phyloP scores from a whole-genome alignment of 2,329 filamentous ascomycete genomes.

The Fusarium pseudonygamai region DNA sequence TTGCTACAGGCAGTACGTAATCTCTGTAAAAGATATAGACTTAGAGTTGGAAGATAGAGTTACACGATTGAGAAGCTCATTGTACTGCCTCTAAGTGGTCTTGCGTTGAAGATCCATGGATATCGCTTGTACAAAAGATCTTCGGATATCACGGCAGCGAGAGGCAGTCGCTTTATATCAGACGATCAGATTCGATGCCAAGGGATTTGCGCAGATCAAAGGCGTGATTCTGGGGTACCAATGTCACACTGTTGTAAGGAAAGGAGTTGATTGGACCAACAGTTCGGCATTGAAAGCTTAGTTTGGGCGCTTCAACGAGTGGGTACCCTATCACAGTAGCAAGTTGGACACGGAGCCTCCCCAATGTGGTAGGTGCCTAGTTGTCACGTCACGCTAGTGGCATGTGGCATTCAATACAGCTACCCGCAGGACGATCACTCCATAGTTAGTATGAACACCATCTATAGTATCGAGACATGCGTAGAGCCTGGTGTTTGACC shows the following conservation, averaged over 20 bases:
- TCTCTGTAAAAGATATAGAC: background rate
- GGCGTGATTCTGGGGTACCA: background rate
- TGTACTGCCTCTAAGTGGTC: fast-evolving
- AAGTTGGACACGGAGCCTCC: background rate
- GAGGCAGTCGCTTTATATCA: background rate
- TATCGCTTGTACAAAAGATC: background rate
- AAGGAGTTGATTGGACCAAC: background rate
- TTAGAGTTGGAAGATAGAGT: background rate
- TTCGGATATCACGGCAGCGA: background rate
- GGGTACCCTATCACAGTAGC: background rate
- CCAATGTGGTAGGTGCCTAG: background rate
- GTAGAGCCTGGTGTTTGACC: background rate
- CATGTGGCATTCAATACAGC: background rate
- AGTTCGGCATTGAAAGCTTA: background rate
- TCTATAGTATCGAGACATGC: background rate
- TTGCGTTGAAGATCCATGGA: background rate
- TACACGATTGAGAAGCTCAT: no score
- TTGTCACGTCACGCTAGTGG: background rate
- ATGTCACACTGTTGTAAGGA: background rate
- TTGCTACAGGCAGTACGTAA: no score
- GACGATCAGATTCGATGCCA: background rate
- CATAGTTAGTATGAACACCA: background rate
- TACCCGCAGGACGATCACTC: background rate
- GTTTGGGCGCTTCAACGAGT: background rate
- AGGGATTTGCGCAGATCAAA: background rate